A percentile compares a stretch with the other conserved stretches of the same genome.
Evolutionary conservation across 768 basidiomycete genomes (phyloP).

Genomic region (Amanita molliuscula): DNA sequence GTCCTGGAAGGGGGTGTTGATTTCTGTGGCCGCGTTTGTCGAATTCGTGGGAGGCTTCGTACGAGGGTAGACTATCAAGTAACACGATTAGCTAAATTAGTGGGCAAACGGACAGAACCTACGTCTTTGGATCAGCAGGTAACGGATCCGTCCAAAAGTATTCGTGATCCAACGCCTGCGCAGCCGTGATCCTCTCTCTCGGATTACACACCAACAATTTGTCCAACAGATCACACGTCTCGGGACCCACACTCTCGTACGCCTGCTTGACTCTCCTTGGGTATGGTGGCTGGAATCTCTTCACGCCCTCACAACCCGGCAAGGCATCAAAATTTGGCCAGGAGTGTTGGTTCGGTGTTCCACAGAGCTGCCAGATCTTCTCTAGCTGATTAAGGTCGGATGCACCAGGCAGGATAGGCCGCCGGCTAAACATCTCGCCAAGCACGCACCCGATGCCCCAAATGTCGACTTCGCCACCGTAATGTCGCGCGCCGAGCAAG

Average conservation of each 20-base stretch:
- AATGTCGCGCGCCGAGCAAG: conserved; percentile 78
- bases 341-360: conserved; percentile 71
- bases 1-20: conserved; percentile 14
- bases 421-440: conserved; percentile 90
- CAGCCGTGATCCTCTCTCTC: conserved; percentile 70
- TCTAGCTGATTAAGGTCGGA: conserved; percentile 89
- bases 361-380: conserved; percentile 85
- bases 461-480: conserved; percentile 91
- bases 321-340: conserved; percentile 72
- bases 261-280: conserved; percentile 44
- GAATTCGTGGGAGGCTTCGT: conserved; percentile 79
- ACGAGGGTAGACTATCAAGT: conserved; percentile 57
- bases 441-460: conserved; percentile 97
- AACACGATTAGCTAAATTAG: too few species aligned
- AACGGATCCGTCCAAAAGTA: conserved; percentile 93
- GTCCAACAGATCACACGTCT: conserved; percentile 77
- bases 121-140: conserved; percentile 80
- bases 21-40: conserved; percentile 60
- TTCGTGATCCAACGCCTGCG: conserved; percentile 80
- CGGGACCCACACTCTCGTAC: conserved; percentile 57
- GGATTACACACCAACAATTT: conserved; percentile 80
- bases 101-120: conserved; percentile 16
- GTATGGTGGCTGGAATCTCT: conserved; percentile 39
- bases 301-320: conserved; percentile 75
- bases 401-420: conserved; percentile 79